Percentiles rank a stretch among this genome's conserved stretches.
Evolutionary conservation across 208 protist species (phyloP).

Genomic region (Porcisia hertigi): DNA sequence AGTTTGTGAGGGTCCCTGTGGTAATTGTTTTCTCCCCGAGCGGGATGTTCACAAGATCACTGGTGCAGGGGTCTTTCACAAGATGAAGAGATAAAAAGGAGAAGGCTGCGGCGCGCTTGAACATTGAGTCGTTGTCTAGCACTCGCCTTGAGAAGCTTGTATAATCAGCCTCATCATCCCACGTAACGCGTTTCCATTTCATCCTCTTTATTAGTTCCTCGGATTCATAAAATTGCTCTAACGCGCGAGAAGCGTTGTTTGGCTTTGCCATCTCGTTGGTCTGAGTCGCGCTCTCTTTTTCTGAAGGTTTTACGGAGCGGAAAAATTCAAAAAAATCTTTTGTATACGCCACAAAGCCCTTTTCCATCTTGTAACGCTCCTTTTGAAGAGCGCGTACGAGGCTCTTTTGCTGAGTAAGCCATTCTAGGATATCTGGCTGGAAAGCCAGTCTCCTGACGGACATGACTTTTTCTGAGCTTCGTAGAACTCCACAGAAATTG

Average conservation of each 20-base stretch:
- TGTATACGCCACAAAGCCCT: slow-evolving; percentile 77
- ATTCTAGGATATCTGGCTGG: slow-evolving; percentile 79
- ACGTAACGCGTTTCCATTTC: slow-evolving; percentile 94
- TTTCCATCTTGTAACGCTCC: slow-evolving; percentile 72
- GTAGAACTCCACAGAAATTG: not conserved
- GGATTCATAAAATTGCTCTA: slow-evolving; percentile 90
- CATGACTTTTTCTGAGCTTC: slow-evolving; percentile 32
- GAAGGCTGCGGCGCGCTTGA: slow-evolving; percentile 81
- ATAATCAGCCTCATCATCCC: slow-evolving; percentile 91
- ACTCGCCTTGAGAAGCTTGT: slow-evolving; percentile 79
- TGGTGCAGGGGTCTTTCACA: slow-evolving; percentile 65
- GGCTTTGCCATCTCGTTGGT: not conserved
- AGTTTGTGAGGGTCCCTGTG: slow-evolving; percentile 69
- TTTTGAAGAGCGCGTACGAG: slow-evolving; percentile 40
- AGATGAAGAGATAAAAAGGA: slow-evolving; percentile 92
- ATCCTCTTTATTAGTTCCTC: slow-evolving; percentile 89
- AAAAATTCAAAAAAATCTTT: slow-evolving; percentile 56
- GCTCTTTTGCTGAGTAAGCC: slow-evolving; percentile 43
- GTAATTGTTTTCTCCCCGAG: slow-evolving; percentile 45
- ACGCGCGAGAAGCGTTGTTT: slow-evolving; percentile 29
- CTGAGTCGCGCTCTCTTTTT: slow-evolving; percentile 16
- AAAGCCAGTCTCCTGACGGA: slow-evolving; percentile 40
- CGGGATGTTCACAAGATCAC: slow-evolving; percentile 52
- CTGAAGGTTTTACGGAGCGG: slow-evolving; percentile 9
- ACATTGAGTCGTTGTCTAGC: slow-evolving; percentile 83